A percentile compares a stretch with the other conserved stretches of the same genome.
These are phyloP conservation scores for Myxozyma monticola DNA, from an alignment of 805 yeast species.

Conservation along the genomic window DNA sequence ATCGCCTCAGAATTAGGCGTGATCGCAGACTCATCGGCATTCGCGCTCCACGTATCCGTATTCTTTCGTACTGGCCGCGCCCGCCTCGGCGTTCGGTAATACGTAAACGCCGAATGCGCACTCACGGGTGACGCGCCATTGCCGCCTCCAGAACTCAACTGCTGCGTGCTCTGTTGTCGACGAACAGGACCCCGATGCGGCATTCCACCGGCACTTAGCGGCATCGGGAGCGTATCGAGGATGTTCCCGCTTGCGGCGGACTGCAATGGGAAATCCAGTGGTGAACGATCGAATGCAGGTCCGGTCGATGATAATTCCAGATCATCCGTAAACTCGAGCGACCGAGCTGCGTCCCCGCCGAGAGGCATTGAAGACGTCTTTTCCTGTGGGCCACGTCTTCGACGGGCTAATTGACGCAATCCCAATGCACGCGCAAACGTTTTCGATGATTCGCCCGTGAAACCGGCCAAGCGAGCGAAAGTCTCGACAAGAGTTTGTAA, in stretches of 20 bases:
- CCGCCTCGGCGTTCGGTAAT: slow-evolving; percentile 26
- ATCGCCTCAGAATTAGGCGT: no score
- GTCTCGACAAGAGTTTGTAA: slow-evolving; percentile 35
- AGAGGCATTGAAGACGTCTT: not conserved
- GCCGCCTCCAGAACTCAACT: not conserved
- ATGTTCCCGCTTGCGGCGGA: slow-evolving; percentile 3
- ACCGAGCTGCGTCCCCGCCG: not conserved
- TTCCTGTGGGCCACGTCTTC: slow-evolving; percentile 19
- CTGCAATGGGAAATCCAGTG: slow-evolving; percentile 4
- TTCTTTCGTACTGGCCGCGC: not conserved
- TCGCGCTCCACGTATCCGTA: no score
- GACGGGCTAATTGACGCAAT: slow-evolving; percentile 29
- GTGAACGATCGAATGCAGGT: no score
- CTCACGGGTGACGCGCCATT: slow-evolving; percentile 17
- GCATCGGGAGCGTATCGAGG: slow-evolving; percentile 4
- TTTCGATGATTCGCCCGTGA: slow-evolving; percentile 13
- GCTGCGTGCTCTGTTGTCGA: not conserved
- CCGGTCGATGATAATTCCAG: slow-evolving; percentile 1
- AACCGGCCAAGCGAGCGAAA: slow-evolving; percentile 21
- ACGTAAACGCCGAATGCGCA: slow-evolving; percentile 18
- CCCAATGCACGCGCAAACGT: slow-evolving; percentile 28
- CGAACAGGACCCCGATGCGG: not conserved
- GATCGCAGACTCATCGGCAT: no score
- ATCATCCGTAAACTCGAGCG: not conserved
- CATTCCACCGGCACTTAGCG: not conserved